Base-by-base conservation (phyloP, 495 filamentous ascomycete species). In the Podospora tetraspora region DNA sequence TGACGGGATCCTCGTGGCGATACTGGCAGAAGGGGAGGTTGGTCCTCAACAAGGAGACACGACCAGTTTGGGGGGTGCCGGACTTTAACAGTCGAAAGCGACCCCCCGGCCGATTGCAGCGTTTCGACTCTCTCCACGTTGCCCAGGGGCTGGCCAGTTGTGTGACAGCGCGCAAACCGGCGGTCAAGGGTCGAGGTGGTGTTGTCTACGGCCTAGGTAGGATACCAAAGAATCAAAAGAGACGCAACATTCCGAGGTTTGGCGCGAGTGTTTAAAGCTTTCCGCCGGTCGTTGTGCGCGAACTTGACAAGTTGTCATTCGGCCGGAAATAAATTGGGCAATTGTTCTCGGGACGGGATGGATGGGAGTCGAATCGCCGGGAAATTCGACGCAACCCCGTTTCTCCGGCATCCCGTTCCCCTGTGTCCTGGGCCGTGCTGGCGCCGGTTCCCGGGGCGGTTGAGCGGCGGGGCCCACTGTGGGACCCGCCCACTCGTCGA, bases 101-200 rank as follows among this genome's bases (percentile, higher is more conserved):
- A n/a, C 43, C 5, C 16, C 16, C 43, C 43, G 19, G 43, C n/a
- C 13, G 30, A 63, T 29, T 12, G 62, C 25, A 61, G 24, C 22
- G 34, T 64, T 34, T 59, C 58, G 57, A 66, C 21, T 25, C 56
- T 66, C 59, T 60, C 56, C 56, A 66, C 30, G 64, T 8, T 37
- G 64, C 24, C 32, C 22, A 7, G 62, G 62, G 34, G 21, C 11
- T 25, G 34, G 25, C 62, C 62, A 64, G 32, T 57, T 34, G 22
- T 23, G 64, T 66, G 23, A 27, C 32, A 59, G 56, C n/a, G 19
- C 12, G 56, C 56, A 66, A 23, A 58, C 25, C 19, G 34, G 56
- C n/a, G 64, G 56, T 59, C 37, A 65, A 57, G n/a, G n/a, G n/a
- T n/a, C n/a, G n/a, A n/a, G n/a, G n/a, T n/a, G n/a, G n/a, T n/a